Conservation (phyloP, 1,284 basidiomycete species). For the Entoloma clypeatum region DNA sequence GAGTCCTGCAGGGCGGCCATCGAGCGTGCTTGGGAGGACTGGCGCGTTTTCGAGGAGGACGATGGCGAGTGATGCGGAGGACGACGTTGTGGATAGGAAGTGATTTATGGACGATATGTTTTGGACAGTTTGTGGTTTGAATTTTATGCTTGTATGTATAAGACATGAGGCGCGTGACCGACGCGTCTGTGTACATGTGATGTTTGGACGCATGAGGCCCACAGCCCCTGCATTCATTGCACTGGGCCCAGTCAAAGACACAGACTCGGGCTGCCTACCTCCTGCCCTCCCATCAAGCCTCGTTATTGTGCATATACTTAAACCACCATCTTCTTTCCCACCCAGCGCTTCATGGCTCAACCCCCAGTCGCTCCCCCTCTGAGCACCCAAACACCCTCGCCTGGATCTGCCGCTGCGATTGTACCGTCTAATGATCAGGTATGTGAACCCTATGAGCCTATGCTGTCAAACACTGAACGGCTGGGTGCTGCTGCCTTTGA, state of each 20-base stretch:
- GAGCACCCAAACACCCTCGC: slow-evolving; percentile 24
- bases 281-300: neutral
- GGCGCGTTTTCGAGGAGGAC: slow-evolving; percentile 66
- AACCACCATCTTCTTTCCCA: neutral
- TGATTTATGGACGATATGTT: slow-evolving; percentile 17
- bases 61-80: slow-evolving; percentile 79
- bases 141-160: no score
- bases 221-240: slow-evolving; percentile 6
- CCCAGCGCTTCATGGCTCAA: slow-evolving; percentile 18
- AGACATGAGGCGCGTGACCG: slow-evolving; percentile 15
- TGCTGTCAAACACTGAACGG: slow-evolving; percentile 2
- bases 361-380: slow-evolving; percentile 39
- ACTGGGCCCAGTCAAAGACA: slow-evolving; percentile 22
- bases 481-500: slow-evolving; percentile 8
- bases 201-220: slow-evolving; percentile 7
- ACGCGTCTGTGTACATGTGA: slow-evolving; percentile 23
- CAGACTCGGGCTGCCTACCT: slow-evolving; percentile 6
- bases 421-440: slow-evolving; percentile 42
- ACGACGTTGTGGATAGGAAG: slow-evolving; percentile 53
- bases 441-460: slow-evolving; percentile 10
- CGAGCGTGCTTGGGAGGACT: slow-evolving; percentile 44
- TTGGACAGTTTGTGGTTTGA: no score
- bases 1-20: slow-evolving; percentile 40
- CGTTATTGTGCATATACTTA: no score
- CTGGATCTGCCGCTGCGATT: slow-evolving; percentile 24